These are phyloP conservation scores for Suillus hirtellus DNA, from an alignment of 768 basidiomycete genomes.

Conservation along the genomic window DNA sequence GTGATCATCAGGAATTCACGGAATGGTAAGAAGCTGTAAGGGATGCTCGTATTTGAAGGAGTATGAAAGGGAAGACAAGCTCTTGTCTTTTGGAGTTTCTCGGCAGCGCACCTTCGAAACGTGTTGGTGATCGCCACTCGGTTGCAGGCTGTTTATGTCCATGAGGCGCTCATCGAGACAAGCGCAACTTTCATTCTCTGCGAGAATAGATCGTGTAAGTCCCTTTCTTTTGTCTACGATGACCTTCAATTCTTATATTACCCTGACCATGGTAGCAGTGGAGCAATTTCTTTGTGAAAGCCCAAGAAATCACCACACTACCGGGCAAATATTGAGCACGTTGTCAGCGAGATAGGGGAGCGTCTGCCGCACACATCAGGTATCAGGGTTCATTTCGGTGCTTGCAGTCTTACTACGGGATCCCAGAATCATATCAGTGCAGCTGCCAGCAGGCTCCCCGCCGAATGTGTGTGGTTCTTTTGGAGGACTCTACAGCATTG, in stretches of 20 bases:
- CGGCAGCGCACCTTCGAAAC: slow-evolving; percentile 3
- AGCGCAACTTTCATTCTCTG: too few relatives aligned
- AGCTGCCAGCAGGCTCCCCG: not conserved
- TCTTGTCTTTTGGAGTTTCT: not conserved
- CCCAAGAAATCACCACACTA: not conserved
- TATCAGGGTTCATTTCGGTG: not conserved
- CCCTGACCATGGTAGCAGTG: not conserved
- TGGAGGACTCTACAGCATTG: not conserved
- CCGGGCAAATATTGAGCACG: not conserved
- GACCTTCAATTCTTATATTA: not conserved
- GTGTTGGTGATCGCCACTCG: not conserved
- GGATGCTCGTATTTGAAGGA: not conserved
- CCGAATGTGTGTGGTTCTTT: not conserved
- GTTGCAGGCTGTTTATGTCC: slow-evolving; percentile 4
- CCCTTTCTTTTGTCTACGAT: not conserved
- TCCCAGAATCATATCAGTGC: not conserved
- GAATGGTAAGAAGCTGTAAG: not conserved
- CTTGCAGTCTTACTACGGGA: not conserved
- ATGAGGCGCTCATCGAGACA: slow-evolving; percentile 4
- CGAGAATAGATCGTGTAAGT: not conserved
- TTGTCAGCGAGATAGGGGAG: not conserved
- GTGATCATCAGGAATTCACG: slow-evolving; percentile 16
- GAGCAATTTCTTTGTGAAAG: not conserved
- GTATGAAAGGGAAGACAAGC: not conserved
- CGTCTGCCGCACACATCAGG: not conserved